A percentile compares a stretch with the other conserved stretches of the same genome.
Conservation (phyloP, 305 asterid genomes). For the Solanum aculeatissimum region DNA sequence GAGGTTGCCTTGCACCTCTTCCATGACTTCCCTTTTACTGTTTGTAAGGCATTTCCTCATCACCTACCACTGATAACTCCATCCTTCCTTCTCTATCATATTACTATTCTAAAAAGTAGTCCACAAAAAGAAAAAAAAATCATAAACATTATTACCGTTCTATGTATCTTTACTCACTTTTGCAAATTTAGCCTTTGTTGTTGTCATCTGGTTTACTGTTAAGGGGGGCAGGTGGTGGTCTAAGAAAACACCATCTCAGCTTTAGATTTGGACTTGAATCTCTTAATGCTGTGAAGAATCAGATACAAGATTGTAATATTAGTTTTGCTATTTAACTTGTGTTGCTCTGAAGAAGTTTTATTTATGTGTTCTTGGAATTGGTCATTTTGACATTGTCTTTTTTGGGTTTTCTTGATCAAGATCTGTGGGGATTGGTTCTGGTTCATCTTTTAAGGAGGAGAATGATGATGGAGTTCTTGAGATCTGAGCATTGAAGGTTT, state of each 20-base stretch:
- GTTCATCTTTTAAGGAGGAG: slow-evolving; percentile 4
- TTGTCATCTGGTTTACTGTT: slow-evolving; percentile 23
- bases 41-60: slow-evolving; percentile 46
- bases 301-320: slow-evolving; percentile 2
- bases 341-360: background rate
- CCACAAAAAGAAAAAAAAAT: background rate
- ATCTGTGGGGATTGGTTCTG: slow-evolving; percentile 24
- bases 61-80: slow-evolving; percentile 79
- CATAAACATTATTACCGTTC: slow-evolving; percentile 11
- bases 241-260: slow-evolving; percentile 13
- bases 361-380: slow-evolving; percentile 16
- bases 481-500: slow-evolving; percentile 47
- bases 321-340: slow-evolving; percentile 17
- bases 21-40: slow-evolving; percentile 50
- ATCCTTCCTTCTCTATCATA: slow-evolving; percentile 35
- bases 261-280: slow-evolving; percentile 20
- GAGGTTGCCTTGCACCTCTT: slow-evolving; percentile 28
- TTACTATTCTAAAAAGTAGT: slow-evolving; percentile 20
- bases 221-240: slow-evolving; percentile 12
- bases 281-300: slow-evolving; percentile 21
- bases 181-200: slow-evolving; percentile 30
- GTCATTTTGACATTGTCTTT: slow-evolving; percentile 6
- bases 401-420: slow-evolving; percentile 25
- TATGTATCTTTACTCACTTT: slow-evolving; percentile 29
- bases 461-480: slow-evolving; percentile 35